Evolutionary conservation across 352 stramenopile species (phyloP).

Genomic region (Phytophthora foliorum): DNA sequence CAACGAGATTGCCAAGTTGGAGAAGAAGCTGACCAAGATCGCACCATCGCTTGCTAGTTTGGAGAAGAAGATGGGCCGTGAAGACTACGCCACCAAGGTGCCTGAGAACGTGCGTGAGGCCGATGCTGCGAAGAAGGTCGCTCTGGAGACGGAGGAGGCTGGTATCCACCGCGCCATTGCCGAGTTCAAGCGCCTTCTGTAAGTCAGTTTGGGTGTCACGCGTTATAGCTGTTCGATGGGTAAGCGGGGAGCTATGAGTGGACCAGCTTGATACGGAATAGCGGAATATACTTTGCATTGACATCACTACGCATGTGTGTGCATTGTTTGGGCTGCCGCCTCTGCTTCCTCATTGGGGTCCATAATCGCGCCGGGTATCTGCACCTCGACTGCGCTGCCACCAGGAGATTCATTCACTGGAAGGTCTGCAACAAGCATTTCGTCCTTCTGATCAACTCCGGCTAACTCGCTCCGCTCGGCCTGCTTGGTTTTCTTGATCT

Average conservation of each 20-base stretch:
- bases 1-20: slow-evolving; percentile 92
- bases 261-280: slow-evolving; percentile 19
- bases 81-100: slow-evolving; percentile 86
- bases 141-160: slow-evolving; percentile 84
- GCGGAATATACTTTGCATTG: slow-evolving; percentile 39
- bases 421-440: slow-evolving; percentile 6
- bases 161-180: slow-evolving; percentile 81
- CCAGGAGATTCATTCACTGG: slow-evolving; percentile 1
- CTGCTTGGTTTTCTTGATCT: slow-evolving; percentile 15
- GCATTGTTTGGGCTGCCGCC: slow-evolving; percentile 16
- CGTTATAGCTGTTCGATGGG: slow-evolving; percentile 17
- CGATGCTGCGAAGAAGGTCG: slow-evolving; percentile 82
- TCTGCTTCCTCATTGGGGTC: slow-evolving; percentile 18
- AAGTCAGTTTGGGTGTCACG: slow-evolving; percentile 23
- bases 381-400: slow-evolving; percentile 11
- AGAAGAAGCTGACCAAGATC: slow-evolving; percentile 91
- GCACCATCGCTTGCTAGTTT: slow-evolving; percentile 75
- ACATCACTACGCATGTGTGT: slow-evolving; percentile 10
- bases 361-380: slow-evolving; percentile 37
- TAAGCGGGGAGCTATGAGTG: slow-evolving; percentile 5
- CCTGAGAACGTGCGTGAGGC: slow-evolving; percentile 82
- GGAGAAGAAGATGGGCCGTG: slow-evolving; percentile 83
- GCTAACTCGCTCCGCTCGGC: not conserved
- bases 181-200: slow-evolving; percentile 84
- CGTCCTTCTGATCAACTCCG: not conserved